These are phyloP conservation scores for Backusella tarrabulga DNA, from an alignment of 192 early-diverging fungal genomes.

Conservation along the genomic window DNA sequence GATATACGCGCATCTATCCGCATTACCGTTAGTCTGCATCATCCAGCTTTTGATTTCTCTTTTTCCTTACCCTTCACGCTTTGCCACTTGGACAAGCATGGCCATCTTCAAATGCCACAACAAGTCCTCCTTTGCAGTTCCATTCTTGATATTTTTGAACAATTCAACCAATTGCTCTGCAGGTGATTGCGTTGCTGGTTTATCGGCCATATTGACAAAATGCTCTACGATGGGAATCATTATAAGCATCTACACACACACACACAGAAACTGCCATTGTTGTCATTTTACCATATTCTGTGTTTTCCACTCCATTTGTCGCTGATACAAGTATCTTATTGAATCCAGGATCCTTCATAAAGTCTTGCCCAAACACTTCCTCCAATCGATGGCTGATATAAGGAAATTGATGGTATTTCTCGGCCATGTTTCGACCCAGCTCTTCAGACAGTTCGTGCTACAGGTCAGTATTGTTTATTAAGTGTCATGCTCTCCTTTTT, in stretches of 20 bases:
- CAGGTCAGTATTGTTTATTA: neutral
- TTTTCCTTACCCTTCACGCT: constrained; percentile 40
- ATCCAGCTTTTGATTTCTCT: neutral
- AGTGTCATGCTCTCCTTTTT: neutral
- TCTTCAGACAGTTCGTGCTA: constrained; percentile 33
- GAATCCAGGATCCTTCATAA: constrained; percentile 37
- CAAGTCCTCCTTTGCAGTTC: constrained; percentile 71
- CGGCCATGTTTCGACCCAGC: constrained; percentile 41
- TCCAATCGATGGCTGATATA: constrained; percentile 55
- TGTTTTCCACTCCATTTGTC: constrained; percentile 3
- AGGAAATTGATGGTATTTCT: constrained; percentile 37
- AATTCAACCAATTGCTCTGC: constrained; percentile 49
- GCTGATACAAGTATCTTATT: constrained; percentile 32
- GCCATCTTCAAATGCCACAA: constrained; percentile 60
- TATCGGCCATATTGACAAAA: neutral
- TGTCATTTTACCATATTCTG: constrained; percentile 11
- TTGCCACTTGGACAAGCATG: constrained; percentile 55
- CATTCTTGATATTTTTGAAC: constrained; percentile 53
- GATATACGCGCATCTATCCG: constrained; percentile 52
- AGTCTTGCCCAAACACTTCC: constrained; percentile 58
- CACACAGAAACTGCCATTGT: neutral
- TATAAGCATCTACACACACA: neutral
- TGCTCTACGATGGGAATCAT: constrained; percentile 14
- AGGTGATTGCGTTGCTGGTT: neutral
- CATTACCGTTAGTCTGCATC: neutral